These are phyloP conservation scores for Conoideocrella luteorostrata DNA, from an alignment of 2,329 filamentous ascomycete genomes.

Conservation along the genomic window DNA sequence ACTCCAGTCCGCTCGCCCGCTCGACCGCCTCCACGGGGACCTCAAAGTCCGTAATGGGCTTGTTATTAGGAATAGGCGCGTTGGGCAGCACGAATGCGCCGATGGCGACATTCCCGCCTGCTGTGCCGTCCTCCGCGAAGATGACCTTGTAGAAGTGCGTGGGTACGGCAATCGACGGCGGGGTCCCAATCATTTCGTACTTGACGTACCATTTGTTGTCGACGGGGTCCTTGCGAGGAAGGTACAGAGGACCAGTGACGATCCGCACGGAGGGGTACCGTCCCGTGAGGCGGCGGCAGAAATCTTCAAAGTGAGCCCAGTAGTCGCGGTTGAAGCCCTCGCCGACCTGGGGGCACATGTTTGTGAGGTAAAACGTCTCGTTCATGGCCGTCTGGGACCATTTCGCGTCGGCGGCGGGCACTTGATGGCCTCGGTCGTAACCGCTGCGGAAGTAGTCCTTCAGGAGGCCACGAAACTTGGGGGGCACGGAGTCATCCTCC, in stretches of 20 bases:
- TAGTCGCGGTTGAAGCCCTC: slow-evolving; percentile 99
- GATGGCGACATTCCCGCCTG: slow-evolving; percentile 70
- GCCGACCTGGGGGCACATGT: slow-evolving; percentile 98
- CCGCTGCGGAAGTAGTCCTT: slow-evolving; percentile 93
- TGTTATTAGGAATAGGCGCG: slow-evolving; percentile 77
- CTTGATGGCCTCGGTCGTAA: slow-evolving; percentile 94
- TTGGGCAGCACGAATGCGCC: slow-evolving; percentile 96
- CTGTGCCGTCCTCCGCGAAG: slow-evolving; percentile 77
- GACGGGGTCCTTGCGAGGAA: slow-evolving; percentile 70
- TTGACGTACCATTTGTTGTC: slow-evolving; percentile 94
- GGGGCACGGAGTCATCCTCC: slow-evolving; percentile 74
- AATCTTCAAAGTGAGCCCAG: slow-evolving; percentile 98
- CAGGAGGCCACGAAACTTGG: slow-evolving; percentile 81
- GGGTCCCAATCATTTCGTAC: slow-evolving; percentile 92
- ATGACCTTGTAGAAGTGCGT: slow-evolving; percentile 99
- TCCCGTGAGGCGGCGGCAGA: slow-evolving; percentile 76
- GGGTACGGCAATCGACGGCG: slow-evolving; percentile 89
- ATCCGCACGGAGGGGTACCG: slow-evolving; percentile 83
- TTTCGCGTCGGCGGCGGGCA: slow-evolving; percentile 91
- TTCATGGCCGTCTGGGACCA: slow-evolving; percentile 95
- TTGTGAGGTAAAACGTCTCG: slow-evolving; percentile 84
- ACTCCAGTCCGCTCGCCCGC: slow-evolving; percentile 85
- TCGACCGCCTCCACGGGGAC: slow-evolving; percentile 91
- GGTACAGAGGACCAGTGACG: slow-evolving; percentile 88
- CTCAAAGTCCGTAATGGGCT: slow-evolving; percentile 86